phyloP scores from a whole-genome alignment of 2,329 filamentous ascomycete genomes.

The Sphaerulina musiva region DNA sequence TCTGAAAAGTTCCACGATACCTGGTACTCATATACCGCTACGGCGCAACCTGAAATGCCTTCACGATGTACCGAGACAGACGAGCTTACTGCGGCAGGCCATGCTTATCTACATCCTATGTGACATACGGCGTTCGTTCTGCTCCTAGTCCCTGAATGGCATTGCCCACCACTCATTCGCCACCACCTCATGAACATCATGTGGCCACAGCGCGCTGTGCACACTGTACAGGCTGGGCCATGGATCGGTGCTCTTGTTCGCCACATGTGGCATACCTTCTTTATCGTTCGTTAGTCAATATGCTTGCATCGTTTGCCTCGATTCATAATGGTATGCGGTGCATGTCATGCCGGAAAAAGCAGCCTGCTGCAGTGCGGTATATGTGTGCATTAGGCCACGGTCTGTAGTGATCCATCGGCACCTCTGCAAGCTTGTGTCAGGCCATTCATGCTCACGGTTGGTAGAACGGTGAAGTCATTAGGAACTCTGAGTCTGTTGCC shows the following conservation, averaged over 20 bases:
- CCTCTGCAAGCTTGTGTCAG: slow-evolving; percentile 16
- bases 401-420: slow-evolving; percentile 7
- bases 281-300: slow-evolving; percentile 5
- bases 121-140: too few relatives aligned
- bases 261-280: slow-evolving; percentile 2
- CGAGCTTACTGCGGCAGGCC: too few relatives aligned
- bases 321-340: background rate
- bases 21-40: too few relatives aligned
- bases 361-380: slow-evolving; percentile 17
- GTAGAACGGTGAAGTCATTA: slow-evolving; percentile 24
- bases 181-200: background rate
- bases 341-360: slow-evolving; percentile 21
- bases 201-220: slow-evolving; percentile 5
- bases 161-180: slow-evolving; percentile 6
- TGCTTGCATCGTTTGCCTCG: background rate
- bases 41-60: too few relatives aligned
- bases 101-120: too few relatives aligned
- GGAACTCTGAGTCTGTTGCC: slow-evolving; percentile 21
- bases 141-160: slow-evolving; percentile 2
- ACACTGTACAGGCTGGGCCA: slow-evolving; percentile 1
- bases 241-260: background rate
- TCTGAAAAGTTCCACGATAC: too few relatives aligned
- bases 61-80: too few relatives aligned
- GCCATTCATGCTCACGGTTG: slow-evolving; percentile 14
- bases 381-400: slow-evolving; percentile 20